A percentile compares a stretch with the other conserved stretches of the same genome.
Evolutionary conservation across 345 rosid genomes (phyloP).

Genomic region (Melaleuca quinquenervia): DNA sequence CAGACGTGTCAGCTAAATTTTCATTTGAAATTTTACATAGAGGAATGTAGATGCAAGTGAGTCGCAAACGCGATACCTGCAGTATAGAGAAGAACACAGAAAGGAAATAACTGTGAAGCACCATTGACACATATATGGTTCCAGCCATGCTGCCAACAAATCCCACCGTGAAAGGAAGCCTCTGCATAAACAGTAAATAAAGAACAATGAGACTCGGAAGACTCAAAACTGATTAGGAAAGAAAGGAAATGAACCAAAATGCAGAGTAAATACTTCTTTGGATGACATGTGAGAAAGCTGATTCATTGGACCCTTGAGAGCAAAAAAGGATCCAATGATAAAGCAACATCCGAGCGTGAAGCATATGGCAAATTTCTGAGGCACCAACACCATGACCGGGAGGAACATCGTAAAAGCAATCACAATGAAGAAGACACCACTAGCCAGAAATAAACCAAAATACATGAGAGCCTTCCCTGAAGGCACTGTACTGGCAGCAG

Average conservation of each 20-base stretch:
- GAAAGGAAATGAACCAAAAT: not conserved
- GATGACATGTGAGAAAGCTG: slow-evolving; percentile 81
- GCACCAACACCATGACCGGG: slow-evolving; percentile 85
- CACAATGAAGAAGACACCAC: slow-evolving; percentile 77
- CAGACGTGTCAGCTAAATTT: not conserved
- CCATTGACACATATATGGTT: slow-evolving; percentile 85
- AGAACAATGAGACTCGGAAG: not conserved
- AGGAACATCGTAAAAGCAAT: slow-evolving; percentile 92
- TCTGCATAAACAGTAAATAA: slow-evolving; percentile 31
- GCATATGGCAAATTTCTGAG: slow-evolving; percentile 92
- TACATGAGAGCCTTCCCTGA: slow-evolving; percentile 84
- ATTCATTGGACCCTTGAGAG: slow-evolving; percentile 77
- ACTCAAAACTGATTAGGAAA: not conserved
- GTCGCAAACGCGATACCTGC: slow-evolving; percentile 42
- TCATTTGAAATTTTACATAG: not conserved
- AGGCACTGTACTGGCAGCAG: slow-evolving; percentile 79
- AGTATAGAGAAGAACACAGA: slow-evolving; percentile 81
- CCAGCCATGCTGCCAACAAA: slow-evolving; percentile 83
- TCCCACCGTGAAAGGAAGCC: slow-evolving; percentile 79
- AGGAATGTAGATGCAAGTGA: not conserved
- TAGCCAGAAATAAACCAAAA: slow-evolving; percentile 67
- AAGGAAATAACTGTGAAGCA: slow-evolving; percentile 87
- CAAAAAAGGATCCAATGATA: slow-evolving; percentile 78
- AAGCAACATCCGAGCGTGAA: slow-evolving; percentile 83
- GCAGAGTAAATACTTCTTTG: slow-evolving; percentile 45